Conservation (phyloP, 2,329 filamentous ascomycete species). For the Fusarium anguioides region DNA sequence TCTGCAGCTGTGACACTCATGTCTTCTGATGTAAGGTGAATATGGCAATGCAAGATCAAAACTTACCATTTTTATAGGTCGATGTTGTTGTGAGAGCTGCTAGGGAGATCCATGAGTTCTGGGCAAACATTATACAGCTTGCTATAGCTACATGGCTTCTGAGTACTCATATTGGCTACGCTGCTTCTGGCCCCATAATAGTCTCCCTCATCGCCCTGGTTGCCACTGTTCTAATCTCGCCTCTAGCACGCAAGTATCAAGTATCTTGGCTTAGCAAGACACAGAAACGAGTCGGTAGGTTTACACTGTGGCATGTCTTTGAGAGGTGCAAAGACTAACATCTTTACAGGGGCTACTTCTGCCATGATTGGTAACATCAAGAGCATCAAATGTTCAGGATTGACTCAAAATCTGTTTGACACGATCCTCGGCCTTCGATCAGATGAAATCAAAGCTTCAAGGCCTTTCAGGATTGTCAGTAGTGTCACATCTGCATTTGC, state of each 20-base stretch:
- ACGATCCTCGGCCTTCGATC: slow-evolving; percentile 48
- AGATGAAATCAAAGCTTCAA: slow-evolving; percentile 51
- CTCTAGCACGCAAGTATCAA: slow-evolving; percentile 46
- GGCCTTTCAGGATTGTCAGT: slow-evolving; percentile 50
- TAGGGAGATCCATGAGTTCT: slow-evolving; percentile 52
- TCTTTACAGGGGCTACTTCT: slow-evolving; percentile 42
- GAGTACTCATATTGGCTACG: slow-evolving; percentile 50
- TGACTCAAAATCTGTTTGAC: slow-evolving; percentile 47
- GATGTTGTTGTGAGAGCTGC: slow-evolving; percentile 52
- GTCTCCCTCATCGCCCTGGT: slow-evolving; percentile 45
- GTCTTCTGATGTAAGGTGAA: slow-evolving; percentile 52
- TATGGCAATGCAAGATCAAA: not conserved
- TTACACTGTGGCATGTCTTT: rapidly evolving
- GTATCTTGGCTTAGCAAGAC: slow-evolving; percentile 43
- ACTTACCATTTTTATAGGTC: slow-evolving; percentile 41
- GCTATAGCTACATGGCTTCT: slow-evolving; percentile 50
- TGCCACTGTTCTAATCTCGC: slow-evolving; percentile 44
- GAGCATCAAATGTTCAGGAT: slow-evolving; percentile 55
- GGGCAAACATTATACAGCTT: slow-evolving; percentile 52
- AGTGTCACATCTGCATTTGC: slow-evolving; percentile 52
- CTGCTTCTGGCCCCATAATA: slow-evolving; percentile 50
- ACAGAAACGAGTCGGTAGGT: slow-evolving; percentile 46
- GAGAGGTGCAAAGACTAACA: not conserved
- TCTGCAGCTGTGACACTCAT: slow-evolving; percentile 55
- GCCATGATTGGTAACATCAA: slow-evolving; percentile 55